phyloP scores from a whole-genome alignment of 164 flowering plant species.

The Piper longum region DNA sequence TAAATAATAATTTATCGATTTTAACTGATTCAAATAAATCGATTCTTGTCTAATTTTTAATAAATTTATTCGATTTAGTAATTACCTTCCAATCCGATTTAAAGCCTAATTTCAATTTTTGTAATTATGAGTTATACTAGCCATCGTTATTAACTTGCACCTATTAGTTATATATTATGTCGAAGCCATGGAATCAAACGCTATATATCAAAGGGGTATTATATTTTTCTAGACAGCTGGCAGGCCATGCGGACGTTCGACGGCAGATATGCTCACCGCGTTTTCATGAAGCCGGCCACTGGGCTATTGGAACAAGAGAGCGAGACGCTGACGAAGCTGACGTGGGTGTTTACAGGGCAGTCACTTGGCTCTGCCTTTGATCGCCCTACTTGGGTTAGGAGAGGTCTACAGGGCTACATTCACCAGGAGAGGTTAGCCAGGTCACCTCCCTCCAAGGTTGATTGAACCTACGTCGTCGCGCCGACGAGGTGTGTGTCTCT shows the following conservation, averaged over 20 bases:
- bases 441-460: slow-evolving; percentile 32
- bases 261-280: slow-evolving; percentile 94
- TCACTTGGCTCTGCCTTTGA: slow-evolving; percentile 79
- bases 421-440: slow-evolving; percentile 35
- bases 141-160: no score
- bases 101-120: no score
- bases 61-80: no score
- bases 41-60: no score
- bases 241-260: slow-evolving; percentile 70
- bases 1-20: no score
- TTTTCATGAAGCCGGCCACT: slow-evolving; percentile 73
- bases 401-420: no score
- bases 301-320: slow-evolving; percentile 68
- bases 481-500: slow-evolving; percentile 52
- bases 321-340: slow-evolving; percentile 44
- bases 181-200: no score
- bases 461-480: slow-evolving; percentile 50
- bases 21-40: no score
- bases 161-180: no score
- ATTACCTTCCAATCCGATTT: no score
- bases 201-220: no score
- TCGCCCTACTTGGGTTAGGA: slow-evolving; percentile 36
- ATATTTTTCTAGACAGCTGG: slow-evolving; percentile 45
- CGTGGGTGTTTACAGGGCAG: slow-evolving; percentile 74
- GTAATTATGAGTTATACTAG: no score